phyloP scores from a whole-genome alignment of 106 monocot species.

The Phalaenopsis aphrodite region DNA sequence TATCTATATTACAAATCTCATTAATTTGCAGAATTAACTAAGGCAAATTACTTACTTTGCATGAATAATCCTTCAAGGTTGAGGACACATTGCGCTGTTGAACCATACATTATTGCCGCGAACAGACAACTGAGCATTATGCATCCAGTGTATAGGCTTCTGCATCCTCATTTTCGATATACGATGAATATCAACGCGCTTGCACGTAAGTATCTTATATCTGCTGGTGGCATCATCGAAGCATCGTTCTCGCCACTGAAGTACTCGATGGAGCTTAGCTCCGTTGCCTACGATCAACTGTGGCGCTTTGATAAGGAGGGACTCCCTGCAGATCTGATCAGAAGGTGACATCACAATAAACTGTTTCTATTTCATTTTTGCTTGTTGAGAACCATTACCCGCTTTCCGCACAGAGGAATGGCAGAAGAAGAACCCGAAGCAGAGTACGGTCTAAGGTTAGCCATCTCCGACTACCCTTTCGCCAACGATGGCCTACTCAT shows the following conservation, averaged over 20 bases:
- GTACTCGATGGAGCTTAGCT: constrained; percentile 51
- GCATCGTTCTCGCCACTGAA: constrained; percentile 35
- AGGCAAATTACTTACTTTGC: too few species aligned
- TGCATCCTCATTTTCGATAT: constrained; percentile 70
- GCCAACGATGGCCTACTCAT: constrained; percentile 65
- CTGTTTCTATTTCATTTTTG: not conserved
- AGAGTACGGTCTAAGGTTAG: constrained; percentile 30
- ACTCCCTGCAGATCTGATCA: constrained; percentile 56
- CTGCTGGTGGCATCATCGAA: constrained; percentile 58
- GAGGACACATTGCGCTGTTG: constrained; percentile 47
- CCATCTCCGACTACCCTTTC: constrained; percentile 76
- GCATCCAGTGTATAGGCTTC: constrained; percentile 57
- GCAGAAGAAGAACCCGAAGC: constrained; percentile 51
- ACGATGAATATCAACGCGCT: constrained; percentile 80
- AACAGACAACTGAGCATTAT: constrained; percentile 61
- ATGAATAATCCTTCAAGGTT: not conserved
- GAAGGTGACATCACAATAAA: constrained; percentile 22
- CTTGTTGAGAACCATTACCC: not conserved
- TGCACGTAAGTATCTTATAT: constrained; percentile 46
- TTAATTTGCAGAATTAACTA: too few species aligned
- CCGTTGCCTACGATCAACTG: constrained; percentile 37
- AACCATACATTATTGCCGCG: constrained; percentile 67
- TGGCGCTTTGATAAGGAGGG: constrained; percentile 77
- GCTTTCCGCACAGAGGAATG: constrained; percentile 43
- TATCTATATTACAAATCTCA: too few species aligned